A percentile compares a stretch with the other conserved stretches of the same genome.
Evolutionary conservation across 2,329 filamentous ascomycete species (phyloP).

Genomic region (Ophiocordyceps robertsii): DNA sequence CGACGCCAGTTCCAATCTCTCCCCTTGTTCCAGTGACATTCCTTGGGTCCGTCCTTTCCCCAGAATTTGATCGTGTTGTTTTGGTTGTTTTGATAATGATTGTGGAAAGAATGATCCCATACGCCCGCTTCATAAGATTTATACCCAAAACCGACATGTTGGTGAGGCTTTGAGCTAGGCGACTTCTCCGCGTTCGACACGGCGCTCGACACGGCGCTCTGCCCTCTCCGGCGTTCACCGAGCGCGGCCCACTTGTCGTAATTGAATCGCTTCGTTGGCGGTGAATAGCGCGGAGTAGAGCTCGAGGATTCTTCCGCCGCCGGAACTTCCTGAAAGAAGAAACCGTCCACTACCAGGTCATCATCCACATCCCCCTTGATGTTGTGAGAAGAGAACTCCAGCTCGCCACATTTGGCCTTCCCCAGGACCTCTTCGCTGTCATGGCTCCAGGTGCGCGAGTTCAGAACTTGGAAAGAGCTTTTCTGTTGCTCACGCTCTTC

Average conservation of each 20-base stretch:
- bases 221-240: constrained; percentile 68
- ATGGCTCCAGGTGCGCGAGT: constrained; percentile 67
- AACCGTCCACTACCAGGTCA: constrained; percentile 53
- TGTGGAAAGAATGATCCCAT: constrained; percentile 30
- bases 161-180: constrained; percentile 35
- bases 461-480: constrained; percentile 48
- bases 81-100: constrained; percentile 17
- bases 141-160: constrained; percentile 32
- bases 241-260: constrained; percentile 84
- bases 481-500: constrained; percentile 55
- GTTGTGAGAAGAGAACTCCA: constrained; percentile 10
- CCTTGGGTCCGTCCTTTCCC: constrained; percentile 33
- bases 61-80: constrained; percentile 12
- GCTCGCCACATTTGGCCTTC: constrained; percentile 9
- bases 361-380: constrained; percentile 43
- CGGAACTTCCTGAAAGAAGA: constrained; percentile 58
- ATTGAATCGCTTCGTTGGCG: constrained; percentile 47
- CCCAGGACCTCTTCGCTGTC: constrained; percentile 40
- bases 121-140: constrained; percentile 33
- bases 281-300: constrained; percentile 42
- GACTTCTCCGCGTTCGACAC: constrained; percentile 35
- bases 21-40: constrained; percentile 43
- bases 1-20: constrained; percentile 50
- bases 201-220: no score
- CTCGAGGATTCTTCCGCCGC: constrained; percentile 22